These are phyloP conservation scores for Paracorniculantispora psalliotae DNA, from an alignment of 2,329 filamentous ascomycete genomes.

Conservation along the genomic window DNA sequence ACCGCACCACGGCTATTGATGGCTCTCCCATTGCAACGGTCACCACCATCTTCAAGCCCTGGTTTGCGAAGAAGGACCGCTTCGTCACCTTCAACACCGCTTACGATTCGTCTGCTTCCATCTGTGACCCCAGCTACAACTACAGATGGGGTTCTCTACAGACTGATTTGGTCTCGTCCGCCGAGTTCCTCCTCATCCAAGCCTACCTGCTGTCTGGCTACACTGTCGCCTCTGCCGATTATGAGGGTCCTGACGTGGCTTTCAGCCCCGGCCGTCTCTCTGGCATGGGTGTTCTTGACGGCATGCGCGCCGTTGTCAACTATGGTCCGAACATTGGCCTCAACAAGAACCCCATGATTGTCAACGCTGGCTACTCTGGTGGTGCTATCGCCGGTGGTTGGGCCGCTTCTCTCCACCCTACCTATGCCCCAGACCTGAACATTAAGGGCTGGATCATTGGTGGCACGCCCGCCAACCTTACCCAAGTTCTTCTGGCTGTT, in stretches of 20 bases:
- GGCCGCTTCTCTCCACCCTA: conserved; percentile 10
- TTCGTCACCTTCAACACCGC: conserved; percentile 14
- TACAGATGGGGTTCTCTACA: conserved; percentile 9
- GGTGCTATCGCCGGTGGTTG: conserved; percentile 14
- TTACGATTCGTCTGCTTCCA: conserved; percentile 13
- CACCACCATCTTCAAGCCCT: conserved; percentile 14
- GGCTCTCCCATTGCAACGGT: conserved; percentile 14
- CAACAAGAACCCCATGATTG: conserved; percentile 8
- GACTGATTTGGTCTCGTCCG: conserved; percentile 5
- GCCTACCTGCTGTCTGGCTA: conserved; percentile 12
- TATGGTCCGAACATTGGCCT: conserved; percentile 3
- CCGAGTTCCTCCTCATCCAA: conserved; percentile 12
- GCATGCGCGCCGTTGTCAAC: conserved; percentile 12
- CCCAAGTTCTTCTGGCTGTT: background rate
- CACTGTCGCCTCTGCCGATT: conserved; percentile 10
- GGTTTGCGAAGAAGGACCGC: conserved; percentile 12
- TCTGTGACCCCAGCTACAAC: conserved; percentile 14
- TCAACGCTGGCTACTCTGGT: conserved; percentile 11
- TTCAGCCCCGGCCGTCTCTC: background rate
- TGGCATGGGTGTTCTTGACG: conserved; percentile 12
- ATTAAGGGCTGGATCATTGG: conserved; percentile 7
- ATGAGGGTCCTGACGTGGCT: conserved; percentile 12
- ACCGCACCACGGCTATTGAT: conserved; percentile 14
- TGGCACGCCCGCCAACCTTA: conserved; percentile 14
- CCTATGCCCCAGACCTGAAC: conserved; percentile 6